Evolutionary conservation across 495 filamentous ascomycete species (phyloP).

Genomic region (Sordaria brevicollis): DNA sequence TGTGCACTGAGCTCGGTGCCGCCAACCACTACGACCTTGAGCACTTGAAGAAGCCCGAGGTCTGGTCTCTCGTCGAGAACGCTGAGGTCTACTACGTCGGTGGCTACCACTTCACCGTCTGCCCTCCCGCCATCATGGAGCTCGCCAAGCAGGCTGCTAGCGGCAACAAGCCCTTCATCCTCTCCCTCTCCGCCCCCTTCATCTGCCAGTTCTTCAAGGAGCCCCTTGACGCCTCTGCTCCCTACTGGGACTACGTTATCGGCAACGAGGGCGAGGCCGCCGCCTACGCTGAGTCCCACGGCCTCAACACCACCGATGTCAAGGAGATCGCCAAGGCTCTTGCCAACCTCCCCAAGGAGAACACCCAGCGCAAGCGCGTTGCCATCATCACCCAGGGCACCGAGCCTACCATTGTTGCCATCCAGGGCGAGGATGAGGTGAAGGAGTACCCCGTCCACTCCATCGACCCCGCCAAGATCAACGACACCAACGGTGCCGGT

Average conservation of each 20-base stretch:
- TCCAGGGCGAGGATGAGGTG: slow-evolving; percentile 57
- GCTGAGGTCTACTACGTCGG: slow-evolving; percentile 86
- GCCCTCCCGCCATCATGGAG: slow-evolving; percentile 77
- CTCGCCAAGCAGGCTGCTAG: slow-evolving; percentile 80
- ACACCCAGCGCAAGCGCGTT: slow-evolving; percentile 63
- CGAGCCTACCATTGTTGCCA: slow-evolving; percentile 71
- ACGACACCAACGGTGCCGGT: slow-evolving; percentile 93
- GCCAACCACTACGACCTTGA: slow-evolving; percentile 95
- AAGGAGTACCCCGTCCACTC: slow-evolving; percentile 71
- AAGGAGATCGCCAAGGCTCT: slow-evolving; percentile 79
- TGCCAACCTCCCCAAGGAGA: slow-evolving; percentile 83
- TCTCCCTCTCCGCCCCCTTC: slow-evolving; percentile 90
- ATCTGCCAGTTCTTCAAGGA: slow-evolving; percentile 98
- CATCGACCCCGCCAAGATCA: slow-evolving; percentile 64
- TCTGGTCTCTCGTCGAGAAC: slow-evolving; percentile 83
- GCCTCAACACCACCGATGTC: slow-evolving; percentile 60
- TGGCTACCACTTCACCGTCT: slow-evolving; percentile 71
- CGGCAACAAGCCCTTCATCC: slow-evolving; percentile 83
- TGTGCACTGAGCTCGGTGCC: slow-evolving; percentile 93
- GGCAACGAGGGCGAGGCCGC: slow-evolving; percentile 94
- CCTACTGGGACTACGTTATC: slow-evolving; percentile 93
- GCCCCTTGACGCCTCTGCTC: slow-evolving; percentile 68
- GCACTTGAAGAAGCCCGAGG: slow-evolving; percentile 80
- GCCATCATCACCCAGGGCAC: slow-evolving; percentile 94
- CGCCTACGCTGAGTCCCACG: slow-evolving; percentile 73